Evolutionary conservation across 1,284 basidiomycete genomes (phyloP).

Genomic region (Farysia itapuensis): DNA sequence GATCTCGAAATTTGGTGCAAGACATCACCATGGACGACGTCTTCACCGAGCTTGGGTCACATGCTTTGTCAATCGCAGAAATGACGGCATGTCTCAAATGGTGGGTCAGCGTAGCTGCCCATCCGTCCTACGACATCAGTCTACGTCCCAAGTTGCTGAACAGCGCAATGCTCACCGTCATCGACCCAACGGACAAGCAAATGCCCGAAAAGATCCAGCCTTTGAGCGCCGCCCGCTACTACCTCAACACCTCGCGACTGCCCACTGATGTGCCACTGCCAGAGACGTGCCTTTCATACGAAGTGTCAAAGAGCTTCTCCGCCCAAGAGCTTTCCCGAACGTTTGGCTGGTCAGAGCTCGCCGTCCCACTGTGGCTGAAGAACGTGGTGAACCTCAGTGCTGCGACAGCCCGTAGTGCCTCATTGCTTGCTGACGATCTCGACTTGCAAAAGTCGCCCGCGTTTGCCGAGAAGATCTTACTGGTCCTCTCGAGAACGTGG

Average conservation of each 20-base stretch:
- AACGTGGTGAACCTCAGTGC: conserved; percentile 66
- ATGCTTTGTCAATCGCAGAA: conserved; percentile 75
- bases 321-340: conserved; percentile 53
- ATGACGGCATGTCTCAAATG: conserved; percentile 82
- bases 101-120: conserved; percentile 73
- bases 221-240: conserved; percentile 72
- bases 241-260: conserved; percentile 74
- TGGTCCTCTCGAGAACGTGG: conserved; percentile 75
- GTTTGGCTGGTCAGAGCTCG: conserved; percentile 77
- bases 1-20: conserved; percentile 72
- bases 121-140: conserved; percentile 55
- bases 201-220: conserved; percentile 44
- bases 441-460: conserved; percentile 71
- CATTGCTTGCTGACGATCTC: conserved; percentile 62
- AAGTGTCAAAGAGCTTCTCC: conserved; percentile 68
- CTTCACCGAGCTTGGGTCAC: conserved; percentile 72
- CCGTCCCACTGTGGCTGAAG: conserved; percentile 74
- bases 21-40: conserved; percentile 86
- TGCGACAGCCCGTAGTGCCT: conserved; percentile 55
- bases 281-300: conserved; percentile 72
- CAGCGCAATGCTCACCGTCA: conserved; percentile 41
- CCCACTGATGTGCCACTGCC: conserved; percentile 83
- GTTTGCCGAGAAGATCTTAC: conserved; percentile 82
- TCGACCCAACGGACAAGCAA: conserved; percentile 11
- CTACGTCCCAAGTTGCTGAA: conserved; percentile 52